A percentile compares a stretch with the other conserved stretches of the same genome.
Conservation (phyloP, 495 filamentous ascomycete species). For the Tirmania nivea region DNA sequence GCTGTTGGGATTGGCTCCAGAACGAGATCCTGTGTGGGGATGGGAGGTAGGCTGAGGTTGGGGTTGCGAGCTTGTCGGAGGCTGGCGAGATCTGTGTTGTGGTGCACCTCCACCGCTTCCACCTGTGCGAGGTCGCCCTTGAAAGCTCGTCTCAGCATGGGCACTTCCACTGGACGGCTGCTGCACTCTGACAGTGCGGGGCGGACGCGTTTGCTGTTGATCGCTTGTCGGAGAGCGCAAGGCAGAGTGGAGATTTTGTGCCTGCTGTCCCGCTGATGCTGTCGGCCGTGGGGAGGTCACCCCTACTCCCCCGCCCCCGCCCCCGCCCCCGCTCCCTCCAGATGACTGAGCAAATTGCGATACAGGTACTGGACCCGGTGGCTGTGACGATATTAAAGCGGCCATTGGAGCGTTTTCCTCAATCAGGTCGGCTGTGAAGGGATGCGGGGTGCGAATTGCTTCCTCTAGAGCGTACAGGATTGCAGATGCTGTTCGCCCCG, state of each 20-base stretch:
- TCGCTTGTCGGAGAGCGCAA: neutral
- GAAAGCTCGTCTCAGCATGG: too few relatives aligned
- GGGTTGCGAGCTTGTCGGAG: too few relatives aligned
- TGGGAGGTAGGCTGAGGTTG: neutral
- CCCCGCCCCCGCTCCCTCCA: constrained; percentile 21
- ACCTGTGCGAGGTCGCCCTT: too few relatives aligned
- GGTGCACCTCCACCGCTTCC: too few relatives aligned
- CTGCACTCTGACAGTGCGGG: neutral
- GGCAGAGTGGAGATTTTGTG: neutral
- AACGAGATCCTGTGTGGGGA: too few relatives aligned
- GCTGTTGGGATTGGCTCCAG: too few relatives aligned
- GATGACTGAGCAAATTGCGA: constrained; percentile 23
- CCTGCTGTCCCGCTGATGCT: neutral
- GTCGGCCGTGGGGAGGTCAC: neutral
- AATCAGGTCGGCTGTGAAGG: constrained; percentile 61
- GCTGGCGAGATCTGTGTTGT: too few relatives aligned
- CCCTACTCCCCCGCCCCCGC: neutral
- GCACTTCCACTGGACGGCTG: neutral
- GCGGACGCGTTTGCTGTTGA: neutral
- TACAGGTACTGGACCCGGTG: constrained; percentile 28
- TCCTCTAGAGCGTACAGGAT: constrained; percentile 84
- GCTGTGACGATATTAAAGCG: constrained; percentile 41
- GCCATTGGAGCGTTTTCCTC: constrained; percentile 94
- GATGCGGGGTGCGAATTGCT: constrained; percentile 60
- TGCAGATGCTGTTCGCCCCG: constrained; percentile 45